These are phyloP conservation scores for Huntiella bhutanensis DNA, from an alignment of 2,329 filamentous ascomycete genomes.

Conservation along the genomic window DNA sequence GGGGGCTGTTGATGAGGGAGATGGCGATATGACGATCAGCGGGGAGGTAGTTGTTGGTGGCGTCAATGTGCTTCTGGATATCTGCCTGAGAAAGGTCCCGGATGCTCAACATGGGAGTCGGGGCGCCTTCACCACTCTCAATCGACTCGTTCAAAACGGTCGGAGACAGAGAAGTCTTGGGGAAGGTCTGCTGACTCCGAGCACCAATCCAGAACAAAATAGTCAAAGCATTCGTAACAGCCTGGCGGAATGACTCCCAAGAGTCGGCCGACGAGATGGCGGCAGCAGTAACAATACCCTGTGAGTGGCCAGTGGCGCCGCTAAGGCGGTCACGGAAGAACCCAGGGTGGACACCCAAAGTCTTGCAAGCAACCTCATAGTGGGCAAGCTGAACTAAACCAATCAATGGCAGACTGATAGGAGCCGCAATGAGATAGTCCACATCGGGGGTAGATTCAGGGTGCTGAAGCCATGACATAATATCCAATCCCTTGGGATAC, in stretches of 20 bases:
- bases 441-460: conserved; percentile 78
- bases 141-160: conserved; percentile 80
- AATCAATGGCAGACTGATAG: conserved; percentile 89
- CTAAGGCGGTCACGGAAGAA: conserved; percentile 67
- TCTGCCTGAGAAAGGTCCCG: conserved; percentile 74
- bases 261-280: conserved; percentile 77
- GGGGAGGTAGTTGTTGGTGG: conserved; percentile 90
- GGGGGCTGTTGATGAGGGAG: conserved; percentile 87
- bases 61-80: conserved; percentile 91
- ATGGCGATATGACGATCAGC: conserved; percentile 84
- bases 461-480: conserved; percentile 83
- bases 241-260: conserved; percentile 79
- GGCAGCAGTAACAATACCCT: conserved; percentile 85
- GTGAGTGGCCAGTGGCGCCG: conserved; percentile 88
- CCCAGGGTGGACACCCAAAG: conserved; percentile 74
- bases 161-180: conserved; percentile 80
- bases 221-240: conserved; percentile 62
- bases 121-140: conserved; percentile 84
- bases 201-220: conserved; percentile 98
- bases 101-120: conserved; percentile 95
- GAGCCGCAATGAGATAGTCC: conserved; percentile 85
- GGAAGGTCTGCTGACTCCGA: conserved; percentile 92
- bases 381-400: conserved; percentile 91
- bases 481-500: conserved; percentile 89
- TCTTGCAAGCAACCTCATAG: conserved; percentile 85